Evolutionary conservation across 371 early-diverging fungal species (phyloP).

Genomic region (Haplosporangium sp.): DNA sequence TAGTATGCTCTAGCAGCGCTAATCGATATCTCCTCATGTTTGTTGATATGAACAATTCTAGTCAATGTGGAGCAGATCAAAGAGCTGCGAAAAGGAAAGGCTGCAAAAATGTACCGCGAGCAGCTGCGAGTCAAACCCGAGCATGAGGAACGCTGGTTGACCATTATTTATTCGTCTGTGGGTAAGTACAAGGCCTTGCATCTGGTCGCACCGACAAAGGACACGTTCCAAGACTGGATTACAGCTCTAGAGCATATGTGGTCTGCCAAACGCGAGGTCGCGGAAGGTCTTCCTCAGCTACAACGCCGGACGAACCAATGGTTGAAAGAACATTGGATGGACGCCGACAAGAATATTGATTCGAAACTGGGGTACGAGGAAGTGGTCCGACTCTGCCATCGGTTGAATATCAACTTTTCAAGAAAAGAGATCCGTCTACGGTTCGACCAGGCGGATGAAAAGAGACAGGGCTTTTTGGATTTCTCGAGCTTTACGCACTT

Average conservation of each 20-base stretch:
- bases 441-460: constrained; percentile 55
- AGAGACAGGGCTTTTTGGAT: constrained; percentile 49
- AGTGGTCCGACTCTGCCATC: constrained; percentile 53
- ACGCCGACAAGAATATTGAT: constrained; percentile 56
- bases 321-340: constrained; percentile 57
- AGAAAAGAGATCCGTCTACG: constrained; percentile 45
- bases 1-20: not conserved
- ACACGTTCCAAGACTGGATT: constrained; percentile 53
- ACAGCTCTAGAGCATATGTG: constrained; percentile 54
- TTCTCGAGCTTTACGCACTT: constrained; percentile 54
- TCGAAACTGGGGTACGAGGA: constrained; percentile 55
- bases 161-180: constrained; percentile 55
- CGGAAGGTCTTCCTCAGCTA: constrained; percentile 49
- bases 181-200: constrained; percentile 59
- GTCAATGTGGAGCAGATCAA: constrained; percentile 61
- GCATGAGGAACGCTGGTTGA: constrained; percentile 55
- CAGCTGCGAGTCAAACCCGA: constrained; percentile 48
- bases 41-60: constrained; percentile 14
- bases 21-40: not conserved
- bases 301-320: constrained; percentile 55
- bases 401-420: constrained; percentile 58
- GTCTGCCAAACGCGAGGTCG: constrained; percentile 48
- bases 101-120: constrained; percentile 54
- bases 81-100: constrained; percentile 56
- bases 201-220: constrained; percentile 54